Conservation (phyloP, 176 grass and related monocot species). For the Secale cereale region DNA sequence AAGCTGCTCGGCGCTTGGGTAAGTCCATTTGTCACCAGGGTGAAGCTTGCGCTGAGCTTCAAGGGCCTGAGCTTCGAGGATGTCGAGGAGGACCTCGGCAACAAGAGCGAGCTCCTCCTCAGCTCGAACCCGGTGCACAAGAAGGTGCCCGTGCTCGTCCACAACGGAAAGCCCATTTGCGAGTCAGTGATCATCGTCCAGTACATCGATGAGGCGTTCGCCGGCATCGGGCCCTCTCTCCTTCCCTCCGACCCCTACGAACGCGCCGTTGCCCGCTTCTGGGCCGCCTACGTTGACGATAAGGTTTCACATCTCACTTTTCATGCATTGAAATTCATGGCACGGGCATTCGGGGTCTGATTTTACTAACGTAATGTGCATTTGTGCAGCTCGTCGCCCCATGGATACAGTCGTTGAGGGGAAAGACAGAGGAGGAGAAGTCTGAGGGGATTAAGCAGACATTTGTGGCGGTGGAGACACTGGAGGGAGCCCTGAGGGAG, state of each 20-base stretch:
- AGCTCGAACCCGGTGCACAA: conserved; percentile 60
- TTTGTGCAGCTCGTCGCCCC: background rate
- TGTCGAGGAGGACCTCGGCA: conserved; percentile 32
- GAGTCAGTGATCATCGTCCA: conserved; percentile 62
- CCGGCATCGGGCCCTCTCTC: conserved; percentile 2
- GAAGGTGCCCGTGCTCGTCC: conserved; percentile 69
- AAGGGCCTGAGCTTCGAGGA: conserved; percentile 60
- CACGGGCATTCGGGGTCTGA: background rate
- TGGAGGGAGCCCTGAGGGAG: conserved; percentile 38
- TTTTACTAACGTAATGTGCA: background rate
- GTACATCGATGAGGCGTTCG: conserved; percentile 64
- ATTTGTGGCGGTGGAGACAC: background rate
- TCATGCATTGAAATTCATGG: background rate
- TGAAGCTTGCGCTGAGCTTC: conserved; percentile 39
- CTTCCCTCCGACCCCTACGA: conserved; percentile 41
- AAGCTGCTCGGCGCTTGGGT: conserved; percentile 35
- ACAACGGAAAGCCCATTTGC: conserved; percentile 36
- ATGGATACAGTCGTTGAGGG: background rate
- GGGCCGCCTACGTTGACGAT: conserved; percentile 42
- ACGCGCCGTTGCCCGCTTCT: conserved; percentile 46
- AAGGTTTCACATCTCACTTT: background rate
- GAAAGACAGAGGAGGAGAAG: conserved; percentile 22
- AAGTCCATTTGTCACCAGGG: conserved; percentile 34
- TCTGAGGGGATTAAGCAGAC: conserved; percentile 3
- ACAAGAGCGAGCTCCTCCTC: conserved; percentile 62